Percentiles rank a stretch among this genome's conserved stretches.
Conservation (phyloP, 352 stramenopile species). For the Pythium sp. region DNA sequence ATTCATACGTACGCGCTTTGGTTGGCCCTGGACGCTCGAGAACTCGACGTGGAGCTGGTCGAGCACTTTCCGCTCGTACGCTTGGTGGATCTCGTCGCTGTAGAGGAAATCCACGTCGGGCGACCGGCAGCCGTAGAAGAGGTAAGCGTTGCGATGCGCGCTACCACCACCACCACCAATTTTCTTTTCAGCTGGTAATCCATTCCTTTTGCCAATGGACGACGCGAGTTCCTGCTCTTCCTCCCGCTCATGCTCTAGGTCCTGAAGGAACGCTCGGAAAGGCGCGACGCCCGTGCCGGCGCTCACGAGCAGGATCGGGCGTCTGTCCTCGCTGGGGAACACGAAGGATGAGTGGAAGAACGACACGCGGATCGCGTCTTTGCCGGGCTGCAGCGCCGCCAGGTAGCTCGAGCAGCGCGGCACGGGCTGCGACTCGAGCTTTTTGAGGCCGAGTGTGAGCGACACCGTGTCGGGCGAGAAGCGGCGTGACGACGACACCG, state of each 20-base stretch:
- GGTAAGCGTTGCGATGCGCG: conserved; percentile 44
- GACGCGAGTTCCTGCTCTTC: not conserved
- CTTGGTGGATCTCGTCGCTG: conserved; percentile 50
- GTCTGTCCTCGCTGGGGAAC: conserved; percentile 56
- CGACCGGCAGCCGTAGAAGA: conserved; percentile 77
- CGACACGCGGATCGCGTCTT: conserved; percentile 47
- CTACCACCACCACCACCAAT: not conserved
- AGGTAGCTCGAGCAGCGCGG: conserved; percentile 79
- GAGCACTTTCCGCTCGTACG: conserved; percentile 38
- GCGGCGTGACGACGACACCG: conserved; percentile 74
- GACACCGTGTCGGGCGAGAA: conserved; percentile 53
- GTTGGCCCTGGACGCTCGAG: conserved; percentile 32
- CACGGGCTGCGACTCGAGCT: conserved; percentile 45
- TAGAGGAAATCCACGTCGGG: conserved; percentile 71
- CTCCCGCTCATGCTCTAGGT: conserved; percentile 58
- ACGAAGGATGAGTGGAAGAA: conserved; percentile 80
- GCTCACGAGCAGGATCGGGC: conserved; percentile 73
- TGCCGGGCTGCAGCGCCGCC: conserved; percentile 35
- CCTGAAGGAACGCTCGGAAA: conserved; percentile 79
- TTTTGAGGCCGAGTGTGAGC: conserved; percentile 69
- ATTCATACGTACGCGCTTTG: conserved; percentile 44
- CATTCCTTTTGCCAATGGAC: not conserved
- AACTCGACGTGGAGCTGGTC: conserved; percentile 59
- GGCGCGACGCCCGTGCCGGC: conserved; percentile 79
- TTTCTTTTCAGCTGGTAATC: conserved; percentile 1